These are phyloP conservation scores for Phyllosticta citribraziliensis DNA, from an alignment of 2,329 filamentous ascomycete genomes.

Conservation along the genomic window DNA sequence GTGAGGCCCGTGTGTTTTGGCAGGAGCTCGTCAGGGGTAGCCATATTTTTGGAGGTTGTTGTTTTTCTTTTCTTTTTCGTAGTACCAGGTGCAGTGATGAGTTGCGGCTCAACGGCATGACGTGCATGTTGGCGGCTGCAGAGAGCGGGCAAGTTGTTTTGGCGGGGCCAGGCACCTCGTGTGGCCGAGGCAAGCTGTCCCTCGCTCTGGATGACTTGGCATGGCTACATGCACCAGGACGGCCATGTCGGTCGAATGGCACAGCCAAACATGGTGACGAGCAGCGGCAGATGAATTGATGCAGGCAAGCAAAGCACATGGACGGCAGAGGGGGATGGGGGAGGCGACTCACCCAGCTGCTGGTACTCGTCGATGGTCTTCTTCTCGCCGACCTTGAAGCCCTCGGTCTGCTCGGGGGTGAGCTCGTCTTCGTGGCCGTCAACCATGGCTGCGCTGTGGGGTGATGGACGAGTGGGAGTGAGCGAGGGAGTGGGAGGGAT, in stretches of 20 bases:
- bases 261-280: neutral
- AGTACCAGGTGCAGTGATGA: no score
- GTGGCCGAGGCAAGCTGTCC: neutral
- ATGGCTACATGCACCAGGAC: neutral
- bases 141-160: no score
- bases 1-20: neutral
- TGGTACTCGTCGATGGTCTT: slow-evolving; percentile 94
- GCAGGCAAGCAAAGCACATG: slow-evolving; percentile 2
- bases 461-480: slow-evolving; percentile 5
- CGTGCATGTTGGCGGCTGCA: neutral
- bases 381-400: slow-evolving; percentile 98
- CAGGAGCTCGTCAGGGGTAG: neutral
- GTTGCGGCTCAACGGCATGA: neutral
- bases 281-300: neutral
- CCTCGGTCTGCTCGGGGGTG: slow-evolving; percentile 77
- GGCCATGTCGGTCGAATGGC: no score
- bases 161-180: neutral
- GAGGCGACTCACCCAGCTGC: slow-evolving; percentile 64
- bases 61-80: neutral
- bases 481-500: slow-evolving; percentile 1
- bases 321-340: neutral
- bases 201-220: neutral
- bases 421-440: slow-evolving; percentile 61
- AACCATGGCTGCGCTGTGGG: slow-evolving; percentile 20
- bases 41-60: no score